Evolutionary conservation across 176 grass and related monocot species (phyloP), one percentile per base, ranked within the genome.

Genomic region (Avena eriantha): DNA sequence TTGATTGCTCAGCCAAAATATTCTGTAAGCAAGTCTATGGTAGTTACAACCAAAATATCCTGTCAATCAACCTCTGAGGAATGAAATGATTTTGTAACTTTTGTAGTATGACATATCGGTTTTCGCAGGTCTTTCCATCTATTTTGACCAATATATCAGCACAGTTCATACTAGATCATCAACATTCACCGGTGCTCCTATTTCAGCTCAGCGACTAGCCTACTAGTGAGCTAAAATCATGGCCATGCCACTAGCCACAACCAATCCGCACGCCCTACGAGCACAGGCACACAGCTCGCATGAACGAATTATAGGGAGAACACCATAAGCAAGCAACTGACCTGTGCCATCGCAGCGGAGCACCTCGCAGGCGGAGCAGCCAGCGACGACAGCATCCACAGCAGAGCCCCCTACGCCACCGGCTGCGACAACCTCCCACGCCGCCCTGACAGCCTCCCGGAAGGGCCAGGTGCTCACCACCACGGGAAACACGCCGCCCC

Each of bases 381-480:
- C 94, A 0, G 85, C 90, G n/a, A 96, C 87, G 48, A 98, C 90
- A 35, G 90, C 94, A 21, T 96, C 92, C 58, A 94, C 80, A 9
- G 94, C 94, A 50, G 88, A 94, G 8, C 81, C 88, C 55, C 57
- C 87, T 85, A 36, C 46, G 19, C 89, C 82, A 48, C 73, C 49
- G n/a, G 69, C 70, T 3, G 87, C 86, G 1, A 81, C 90, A 55
- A 91, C 91, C 34, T 79, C 82, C 96, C 93, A 96, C 9, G 93
- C 90, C 4, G 88, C 92, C 77, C 86, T 84, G 50, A 92, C 92
- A 4, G 90, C 96, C 70, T 94, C 93, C 45, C 87, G 80, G 57
- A 96, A 98, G 3, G 92, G 92, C 94, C 94, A 98, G 73, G 94
- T 98, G 92, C 88, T 86, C 26, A 98, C 92, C 82, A 94, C 94